Evolutionary conservation across 306 rosid species (phyloP), one percentile per base, ranked within the genome.

Genomic region (Begonia peltatifolia): DNA sequence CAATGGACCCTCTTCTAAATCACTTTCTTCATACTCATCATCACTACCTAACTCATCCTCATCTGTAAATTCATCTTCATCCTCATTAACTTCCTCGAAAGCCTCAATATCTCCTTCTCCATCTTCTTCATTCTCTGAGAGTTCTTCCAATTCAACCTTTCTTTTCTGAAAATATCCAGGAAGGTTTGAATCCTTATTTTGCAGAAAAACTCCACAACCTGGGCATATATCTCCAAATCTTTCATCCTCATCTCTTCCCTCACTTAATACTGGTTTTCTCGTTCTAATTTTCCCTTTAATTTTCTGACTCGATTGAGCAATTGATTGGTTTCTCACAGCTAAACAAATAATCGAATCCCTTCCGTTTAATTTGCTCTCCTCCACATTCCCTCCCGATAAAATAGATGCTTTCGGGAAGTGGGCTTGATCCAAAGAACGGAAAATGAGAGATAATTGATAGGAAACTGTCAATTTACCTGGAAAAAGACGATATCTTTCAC

Each of bases 161-260:
- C 65, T 79, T 74, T 71, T 69, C 60, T 67, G 73, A 64, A 67
- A 84, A 66, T 46, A 84, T 57, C 95, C 95, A 56, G 84, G 87
- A 76, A 89, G 69, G 54, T 84, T 63, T 42, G 77, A 76, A 60
- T 82, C 81, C 42, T 70, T 58, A 68, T 84, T 86, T 76, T 84
- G 97, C 95, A 89, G 76, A 54, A 77, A 89, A 47, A 89, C 81
- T 48, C 97, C 97, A 77, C 97, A 89, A n/a, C 97, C 97, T 47
- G 93, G 93, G 67, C 95, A 89, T 54, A 84, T 64, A 41, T 72
- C 79, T 11, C 89, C 97, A 65, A 59, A 67, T 50, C 55, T 67
- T 64, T 84, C 95, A 61, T 89, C 95, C 63, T 78, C 95, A 59
- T 89, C 93, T 67, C 97, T 80, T 9, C 97, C 95, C 68, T 89